Base-by-base conservation (phyloP, 805 yeast species). In the Wickerhamomyces canadensis region DNA sequence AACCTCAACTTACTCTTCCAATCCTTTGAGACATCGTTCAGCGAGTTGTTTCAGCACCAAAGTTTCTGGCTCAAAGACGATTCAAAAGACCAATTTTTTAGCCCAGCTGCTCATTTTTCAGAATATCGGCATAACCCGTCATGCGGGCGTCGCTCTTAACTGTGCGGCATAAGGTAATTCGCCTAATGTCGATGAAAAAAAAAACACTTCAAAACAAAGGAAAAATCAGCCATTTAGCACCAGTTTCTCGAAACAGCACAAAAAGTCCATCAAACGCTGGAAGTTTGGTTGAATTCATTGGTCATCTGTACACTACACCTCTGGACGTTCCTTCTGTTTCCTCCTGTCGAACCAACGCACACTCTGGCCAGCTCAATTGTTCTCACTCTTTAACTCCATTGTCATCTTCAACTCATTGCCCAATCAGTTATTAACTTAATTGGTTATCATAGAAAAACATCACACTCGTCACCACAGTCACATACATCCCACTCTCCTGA, bases 1-100 rank as follows among this genome's bases (percentile, higher is more conserved):
- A 5, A 8, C 10, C 8, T 16, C 14, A 10, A 46, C 50, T 7
- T 37, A 40, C 48, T 52, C 58, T 54, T 38, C 58, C 58, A 5
- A 54, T 19, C 40, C 53, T 51, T 41, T 52, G 55, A 6, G 58
- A 54, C 58, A 53, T 53, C 15, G 13, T 27, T 31, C 18, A 17
- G 19, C 10, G 34, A 14, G 34, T 23, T 15, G 12, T n/a, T 23
- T n/a, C n/a, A n/a, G 24, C 24, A 22, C 24, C 27, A 25, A 25
- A 25, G 27, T 13, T 25, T 25, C n/a, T n/a, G n/a, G n/a, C n/a
- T n/a, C n/a, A n/a, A n/a, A n/a, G n/a, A n/a, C n/a, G n/a, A n/a
- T n/a, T n/a, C n/a, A n/a, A n/a, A n/a, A n/a, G n/a, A n/a, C n/a
- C n/a, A n/a, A n/a, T n/a, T n/a, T n/a, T n/a, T n/a, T 14, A 10